Evolutionary conservation across 2,329 filamentous ascomycete genomes (phyloP).

Genomic region (Ophiostoma quercus): DNA sequence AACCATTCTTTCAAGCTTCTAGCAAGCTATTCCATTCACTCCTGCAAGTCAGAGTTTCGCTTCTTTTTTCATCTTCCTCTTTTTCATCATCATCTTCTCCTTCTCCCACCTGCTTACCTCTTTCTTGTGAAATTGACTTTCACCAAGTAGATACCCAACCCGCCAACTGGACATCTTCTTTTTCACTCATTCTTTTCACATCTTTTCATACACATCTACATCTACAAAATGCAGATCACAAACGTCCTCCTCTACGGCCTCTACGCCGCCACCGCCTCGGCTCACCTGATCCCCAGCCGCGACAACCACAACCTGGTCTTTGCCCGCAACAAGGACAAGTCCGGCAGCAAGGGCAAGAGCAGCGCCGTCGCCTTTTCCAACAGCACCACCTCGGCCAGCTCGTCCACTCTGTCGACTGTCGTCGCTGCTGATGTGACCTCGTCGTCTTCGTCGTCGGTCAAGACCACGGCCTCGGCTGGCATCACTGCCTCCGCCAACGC

Average conservation of each 20-base stretch:
- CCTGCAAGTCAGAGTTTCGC: constrained; percentile 26
- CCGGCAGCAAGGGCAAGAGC: constrained; percentile 3
- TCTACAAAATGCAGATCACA: constrained; percentile 45
- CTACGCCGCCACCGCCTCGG: constrained; percentile 41
- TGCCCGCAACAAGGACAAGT: constrained; percentile 27
- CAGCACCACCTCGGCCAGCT: not conserved
- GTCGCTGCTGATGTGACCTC: not conserved
- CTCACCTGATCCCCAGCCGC: constrained; percentile 37
- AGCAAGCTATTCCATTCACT: constrained; percentile 26
- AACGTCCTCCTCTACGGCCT: constrained; percentile 41
- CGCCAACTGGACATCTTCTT: constrained; percentile 10
- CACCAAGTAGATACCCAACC: constrained; percentile 12
- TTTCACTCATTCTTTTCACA: not conserved
- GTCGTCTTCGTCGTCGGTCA: not conserved
- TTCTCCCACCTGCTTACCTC: not conserved
- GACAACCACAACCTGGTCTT: constrained; percentile 35
- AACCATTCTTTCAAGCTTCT: constrained; percentile 26
- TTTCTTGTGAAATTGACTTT: constrained; percentile 16
- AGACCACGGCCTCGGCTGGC: not conserved
- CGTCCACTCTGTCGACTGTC: not conserved
- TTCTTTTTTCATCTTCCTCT: constrained; percentile 25
- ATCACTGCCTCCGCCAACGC: constrained; percentile 2
- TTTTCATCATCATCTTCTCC: not conserved
- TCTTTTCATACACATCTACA: not conserved
- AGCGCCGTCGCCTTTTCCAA: constrained; percentile 16